Evolutionary conservation across 1,284 basidiomycete genomes (phyloP), one percentile per base, ranked within the genome.

Genomic region (Laetiporus sulphureus): DNA sequence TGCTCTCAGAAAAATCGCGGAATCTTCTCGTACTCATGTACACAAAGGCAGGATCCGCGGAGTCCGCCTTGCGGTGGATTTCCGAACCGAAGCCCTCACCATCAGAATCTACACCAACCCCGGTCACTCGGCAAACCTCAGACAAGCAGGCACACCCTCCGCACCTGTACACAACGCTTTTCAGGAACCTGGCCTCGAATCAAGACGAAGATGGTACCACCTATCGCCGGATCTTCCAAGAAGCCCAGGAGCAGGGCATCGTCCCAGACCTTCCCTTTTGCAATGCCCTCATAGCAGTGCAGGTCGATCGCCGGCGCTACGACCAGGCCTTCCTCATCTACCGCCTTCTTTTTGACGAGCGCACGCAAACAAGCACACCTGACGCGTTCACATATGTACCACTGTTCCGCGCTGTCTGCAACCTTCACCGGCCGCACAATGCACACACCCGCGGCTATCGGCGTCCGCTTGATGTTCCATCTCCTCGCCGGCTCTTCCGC

Each of bases 251-350:
- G 22, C 59, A 63, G 1, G 61, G 61, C 11, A 56, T 72, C 15
- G 31, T 54, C 6, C 65, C 66, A 0, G 62, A 71, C 43, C 58
- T 66, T 8, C 46, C 53, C 29, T 50, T 77, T 27, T 68, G 73
- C 60, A 76, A 75, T 42, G 51, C 66, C 5, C 64, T 78, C 51
- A 67, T 79, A 21, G 55, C 61, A 4, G 56, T 61, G 5, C 61
- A 71, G 44, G 52, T 67, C 25, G 56, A 59, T 1, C 49, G 50
- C 15, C 49, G 55, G 4, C 60, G 62, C 39, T 55, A 63, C 25
- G 55, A 61, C 18, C 54, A 57, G n/a, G 68, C 67, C 5, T 73
- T 73, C 49, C 48, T 57, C 3, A 55, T 75, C 3, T 79, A 77
- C 49, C 52, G 52, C 13, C 46, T 62, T 10, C 55, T 76, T 36